These are phyloP conservation scores for Cystobasidiopsis lactophilus DNA, from an alignment of 768 basidiomycete genomes.

Conservation along the genomic window DNA sequence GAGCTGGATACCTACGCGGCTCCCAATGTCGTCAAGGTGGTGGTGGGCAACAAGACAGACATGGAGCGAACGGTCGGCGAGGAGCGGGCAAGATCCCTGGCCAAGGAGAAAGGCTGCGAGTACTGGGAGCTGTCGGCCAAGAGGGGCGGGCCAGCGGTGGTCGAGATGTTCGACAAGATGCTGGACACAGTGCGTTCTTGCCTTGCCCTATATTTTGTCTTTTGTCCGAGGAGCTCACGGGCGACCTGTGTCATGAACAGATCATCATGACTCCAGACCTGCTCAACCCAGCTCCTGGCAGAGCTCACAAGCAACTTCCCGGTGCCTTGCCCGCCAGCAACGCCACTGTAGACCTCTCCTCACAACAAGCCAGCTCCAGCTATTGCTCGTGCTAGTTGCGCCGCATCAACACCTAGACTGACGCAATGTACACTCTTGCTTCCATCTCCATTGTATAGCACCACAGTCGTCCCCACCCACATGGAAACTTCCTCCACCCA, in stretches of 20 bases:
- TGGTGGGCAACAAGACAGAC: slow-evolving; percentile 78
- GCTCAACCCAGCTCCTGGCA: too few species aligned
- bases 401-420: too few species aligned
- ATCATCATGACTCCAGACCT: neutral
- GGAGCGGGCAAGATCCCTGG: slow-evolving; percentile 57
- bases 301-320: too few species aligned
- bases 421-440: too few species aligned
- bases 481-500: too few species aligned
- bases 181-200: neutral
- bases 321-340: too few species aligned
- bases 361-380: too few species aligned
- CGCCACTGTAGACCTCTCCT: too few species aligned
- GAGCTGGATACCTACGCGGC: slow-evolving; percentile 67
- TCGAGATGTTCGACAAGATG: neutral
- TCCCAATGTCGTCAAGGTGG: slow-evolving; percentile 37
- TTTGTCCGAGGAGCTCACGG: neutral
- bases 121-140: neutral
- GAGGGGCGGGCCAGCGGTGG: neutral
- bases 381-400: too few species aligned
- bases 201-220: neutral
- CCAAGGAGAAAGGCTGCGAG: slow-evolving; percentile 30
- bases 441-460: too few species aligned
- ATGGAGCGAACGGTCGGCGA: slow-evolving; percentile 78
- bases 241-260: too few species aligned
- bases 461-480: too few species aligned